phyloP scores from a whole-genome alignment of 495 filamentous ascomycete species.

The Elaphomyces granulatus region DNA sequence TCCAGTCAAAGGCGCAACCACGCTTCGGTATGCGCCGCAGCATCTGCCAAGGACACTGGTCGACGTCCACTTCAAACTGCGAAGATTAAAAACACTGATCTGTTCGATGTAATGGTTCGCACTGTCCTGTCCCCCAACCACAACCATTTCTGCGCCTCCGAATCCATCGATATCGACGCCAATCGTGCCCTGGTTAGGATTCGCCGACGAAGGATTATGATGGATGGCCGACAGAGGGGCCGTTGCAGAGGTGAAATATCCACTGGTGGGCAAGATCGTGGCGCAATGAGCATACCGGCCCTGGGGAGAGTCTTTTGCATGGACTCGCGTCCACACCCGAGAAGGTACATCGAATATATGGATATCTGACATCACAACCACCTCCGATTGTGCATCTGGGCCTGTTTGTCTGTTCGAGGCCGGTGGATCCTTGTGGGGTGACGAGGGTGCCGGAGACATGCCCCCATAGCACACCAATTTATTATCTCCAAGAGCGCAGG shows the following conservation, averaged over 20 bases:
- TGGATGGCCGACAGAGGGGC: slow-evolving; percentile 76
- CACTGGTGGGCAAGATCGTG: slow-evolving; percentile 77
- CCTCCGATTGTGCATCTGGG: slow-evolving; percentile 66
- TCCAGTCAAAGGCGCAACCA: slow-evolving; percentile 68
- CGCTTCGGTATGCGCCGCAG: slow-evolving; percentile 91
- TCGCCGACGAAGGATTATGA: slow-evolving; percentile 66
- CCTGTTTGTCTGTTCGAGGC: slow-evolving; percentile 20
- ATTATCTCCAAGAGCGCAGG: slow-evolving; percentile 82
- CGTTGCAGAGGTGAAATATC: slow-evolving; percentile 66
- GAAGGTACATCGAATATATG: slow-evolving; percentile 88
- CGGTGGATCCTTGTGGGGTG: slow-evolving; percentile 25
- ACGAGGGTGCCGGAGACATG: slow-evolving; percentile 66
- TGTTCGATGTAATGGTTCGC: slow-evolving; percentile 98
- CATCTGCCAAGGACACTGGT: slow-evolving; percentile 72
- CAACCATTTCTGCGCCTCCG: slow-evolving; percentile 92
- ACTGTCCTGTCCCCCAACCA: slow-evolving; percentile 91
- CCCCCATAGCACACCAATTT: slow-evolving; percentile 97
- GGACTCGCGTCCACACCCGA: slow-evolving; percentile 71
- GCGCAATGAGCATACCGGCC: slow-evolving; percentile 96
- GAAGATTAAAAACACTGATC: slow-evolving; percentile 92
- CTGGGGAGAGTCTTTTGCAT: slow-evolving; percentile 68
- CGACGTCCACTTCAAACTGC: slow-evolving; percentile 91
- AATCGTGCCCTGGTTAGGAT: slow-evolving; percentile 70
- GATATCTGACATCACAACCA: slow-evolving; percentile 95
- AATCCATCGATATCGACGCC: slow-evolving; percentile 78